Evolutionary conservation across 768 basidiomycete genomes (phyloP).

Genomic region (Rubroboletus pulcherrimus): DNA sequence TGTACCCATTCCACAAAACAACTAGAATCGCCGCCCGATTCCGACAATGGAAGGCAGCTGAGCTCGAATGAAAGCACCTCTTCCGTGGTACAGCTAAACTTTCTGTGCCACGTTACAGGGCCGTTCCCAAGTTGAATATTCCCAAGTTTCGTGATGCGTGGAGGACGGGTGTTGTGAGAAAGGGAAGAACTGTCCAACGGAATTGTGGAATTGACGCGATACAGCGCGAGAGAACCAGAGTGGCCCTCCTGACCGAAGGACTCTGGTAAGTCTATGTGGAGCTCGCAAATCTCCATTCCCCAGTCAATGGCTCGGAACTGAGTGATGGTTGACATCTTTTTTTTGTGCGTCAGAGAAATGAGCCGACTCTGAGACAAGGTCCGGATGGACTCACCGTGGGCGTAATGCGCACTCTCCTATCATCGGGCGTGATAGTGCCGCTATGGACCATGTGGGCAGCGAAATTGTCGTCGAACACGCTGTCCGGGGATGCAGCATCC

Average conservation of each 20-base stretch:
- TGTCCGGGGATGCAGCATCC: constrained; percentile 6
- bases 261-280: constrained; percentile 9
- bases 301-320: constrained; percentile 16
- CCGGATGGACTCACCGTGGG: constrained; percentile 1
- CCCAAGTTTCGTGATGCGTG: constrained; percentile 2
- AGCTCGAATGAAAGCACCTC: constrained; percentile 16
- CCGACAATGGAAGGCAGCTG: constrained; percentile 5
- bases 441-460: constrained; percentile 4
- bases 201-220: constrained; percentile 7
- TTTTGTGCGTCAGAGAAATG: not conserved
- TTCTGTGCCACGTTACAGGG: constrained; percentile 8
- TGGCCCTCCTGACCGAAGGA: not conserved
- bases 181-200: constrained; percentile 7
- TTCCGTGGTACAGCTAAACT: constrained; percentile 4
- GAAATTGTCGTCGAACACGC: constrained; percentile 7
- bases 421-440: constrained; percentile 9
- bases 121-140: not conserved
- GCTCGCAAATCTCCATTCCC: constrained; percentile 15
- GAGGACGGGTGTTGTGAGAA: constrained; percentile 7
- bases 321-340: constrained; percentile 11
- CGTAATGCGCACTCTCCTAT: constrained; percentile 5
- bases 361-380: not conserved
- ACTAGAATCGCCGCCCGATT: constrained; percentile 4
- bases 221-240: constrained; percentile 3
- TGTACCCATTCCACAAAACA: constrained; percentile 13